Percentiles rank a stretch among this genome's conserved stretches.
Evolutionary conservation across 2,329 filamentous ascomycete species (phyloP).

Genomic region (Ophiostoma sp.): DNA sequence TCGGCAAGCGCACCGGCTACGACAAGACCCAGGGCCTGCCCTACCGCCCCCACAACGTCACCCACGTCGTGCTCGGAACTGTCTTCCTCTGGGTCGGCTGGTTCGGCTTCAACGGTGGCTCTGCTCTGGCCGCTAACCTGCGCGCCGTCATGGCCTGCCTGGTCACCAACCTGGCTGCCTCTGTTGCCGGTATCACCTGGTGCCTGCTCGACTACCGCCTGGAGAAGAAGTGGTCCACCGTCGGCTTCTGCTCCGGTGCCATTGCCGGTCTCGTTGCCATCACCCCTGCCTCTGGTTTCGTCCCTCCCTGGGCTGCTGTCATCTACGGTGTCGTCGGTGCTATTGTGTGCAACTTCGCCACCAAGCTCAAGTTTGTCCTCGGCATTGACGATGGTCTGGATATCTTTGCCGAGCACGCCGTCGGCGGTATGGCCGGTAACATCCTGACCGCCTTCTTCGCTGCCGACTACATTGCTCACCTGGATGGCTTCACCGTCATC

Average conservation of each 20-base stretch:
- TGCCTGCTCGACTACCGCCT: constrained; percentile 83
- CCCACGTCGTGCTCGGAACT: constrained; percentile 85
- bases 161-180: constrained; percentile 80
- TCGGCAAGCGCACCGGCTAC: constrained; percentile 78
- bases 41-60: constrained; percentile 89
- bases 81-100: constrained; percentile 94
- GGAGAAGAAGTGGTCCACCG: constrained; percentile 86
- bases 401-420: constrained; percentile 77
- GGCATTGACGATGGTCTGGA: constrained; percentile 79
- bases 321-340: constrained; percentile 74
- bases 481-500: constrained; percentile 66
- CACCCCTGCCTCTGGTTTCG: constrained; percentile 78
- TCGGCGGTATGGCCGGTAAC: constrained; percentile 75
- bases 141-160: constrained; percentile 81
- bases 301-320: constrained; percentile 78
- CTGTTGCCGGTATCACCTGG: constrained; percentile 82
- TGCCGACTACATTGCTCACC: constrained; percentile 74
- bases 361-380: constrained; percentile 81
- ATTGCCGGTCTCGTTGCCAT: constrained; percentile 84
- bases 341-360: constrained; percentile 78
- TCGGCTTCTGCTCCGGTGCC: constrained; percentile 88
- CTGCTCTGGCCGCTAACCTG: constrained; percentile 73
- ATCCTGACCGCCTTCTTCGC: constrained; percentile 77
- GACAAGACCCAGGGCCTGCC: constrained; percentile 76
- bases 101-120: constrained; percentile 93